Evolutionary conservation across 352 stramenopile genomes (phyloP).

Genomic region (Pythium oligandrum): DNA sequence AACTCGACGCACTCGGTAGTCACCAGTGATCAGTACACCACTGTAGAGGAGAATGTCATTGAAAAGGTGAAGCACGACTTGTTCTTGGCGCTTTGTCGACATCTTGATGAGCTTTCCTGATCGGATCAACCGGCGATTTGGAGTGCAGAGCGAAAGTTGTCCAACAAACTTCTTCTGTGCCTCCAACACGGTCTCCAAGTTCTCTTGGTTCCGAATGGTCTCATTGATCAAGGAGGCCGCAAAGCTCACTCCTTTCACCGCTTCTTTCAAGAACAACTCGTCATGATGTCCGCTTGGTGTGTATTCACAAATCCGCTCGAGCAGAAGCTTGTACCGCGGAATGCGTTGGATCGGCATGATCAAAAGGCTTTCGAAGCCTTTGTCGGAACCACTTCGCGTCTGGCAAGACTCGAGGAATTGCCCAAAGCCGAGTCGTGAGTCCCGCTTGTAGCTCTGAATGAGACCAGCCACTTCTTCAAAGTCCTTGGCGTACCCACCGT

Average conservation of each 20-base stretch:
- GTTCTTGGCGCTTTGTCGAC: slow-evolving; percentile 74
- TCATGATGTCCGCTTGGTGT: slow-evolving; percentile 61
- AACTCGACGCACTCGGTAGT: slow-evolving; percentile 64
- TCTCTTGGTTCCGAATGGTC: slow-evolving; percentile 77
- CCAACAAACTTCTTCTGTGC: slow-evolving; percentile 74
- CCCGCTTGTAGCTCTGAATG: slow-evolving; percentile 47
- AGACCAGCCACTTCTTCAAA: slow-evolving; percentile 71
- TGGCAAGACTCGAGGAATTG: slow-evolving; percentile 58
- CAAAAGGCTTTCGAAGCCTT: slow-evolving; percentile 81
- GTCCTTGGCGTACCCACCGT: slow-evolving; percentile 79
- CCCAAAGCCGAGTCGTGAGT: slow-evolving; percentile 44
- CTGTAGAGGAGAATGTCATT: slow-evolving; percentile 87
- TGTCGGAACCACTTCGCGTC: slow-evolving; percentile 38
- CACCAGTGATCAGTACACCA: slow-evolving; percentile 60
- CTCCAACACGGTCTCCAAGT: slow-evolving; percentile 71
- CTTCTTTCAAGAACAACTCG: slow-evolving; percentile 48
- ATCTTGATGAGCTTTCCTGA: slow-evolving; percentile 78
- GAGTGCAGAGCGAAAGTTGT: slow-evolving; percentile 66
- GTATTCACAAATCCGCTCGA: slow-evolving; percentile 73
- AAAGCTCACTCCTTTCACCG: slow-evolving; percentile 48
- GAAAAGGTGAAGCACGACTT: slow-evolving; percentile 83
- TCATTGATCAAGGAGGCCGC: slow-evolving; percentile 81
- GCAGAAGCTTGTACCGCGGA: slow-evolving; percentile 86
- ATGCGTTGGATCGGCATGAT: slow-evolving; percentile 93
- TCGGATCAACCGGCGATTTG: slow-evolving; percentile 51